These are phyloP conservation scores for Phytomonas sp. DNA, from an alignment of 208 protist genomes.

Conservation along the genomic window DNA sequence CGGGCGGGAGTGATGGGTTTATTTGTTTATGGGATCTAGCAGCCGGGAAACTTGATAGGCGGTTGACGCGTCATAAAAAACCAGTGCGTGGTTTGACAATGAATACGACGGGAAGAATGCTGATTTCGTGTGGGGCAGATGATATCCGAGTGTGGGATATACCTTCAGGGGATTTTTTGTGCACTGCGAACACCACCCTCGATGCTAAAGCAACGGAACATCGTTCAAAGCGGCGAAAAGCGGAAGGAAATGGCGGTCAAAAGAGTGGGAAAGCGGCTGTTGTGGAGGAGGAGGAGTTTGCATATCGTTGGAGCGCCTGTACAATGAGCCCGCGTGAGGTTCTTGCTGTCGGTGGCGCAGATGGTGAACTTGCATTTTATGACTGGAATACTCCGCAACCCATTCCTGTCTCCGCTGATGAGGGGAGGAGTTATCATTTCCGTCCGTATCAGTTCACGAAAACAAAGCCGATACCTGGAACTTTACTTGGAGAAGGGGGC, in stretches of 20 bases:
- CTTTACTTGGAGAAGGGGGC: conserved; percentile 83
- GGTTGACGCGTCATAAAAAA: conserved; percentile 99
- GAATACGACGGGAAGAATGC: conserved; percentile 85
- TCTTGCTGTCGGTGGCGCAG: conserved; percentile 92
- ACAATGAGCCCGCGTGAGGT: conserved; percentile 83
- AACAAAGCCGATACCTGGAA: conserved; percentile 76
- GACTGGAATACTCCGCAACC: conserved; percentile 94
- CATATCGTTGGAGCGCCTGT: conserved; percentile 81
- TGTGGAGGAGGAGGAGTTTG: conserved; percentile 21
- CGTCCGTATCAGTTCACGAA: conserved; percentile 63
- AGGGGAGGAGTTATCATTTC: conserved; percentile 31
- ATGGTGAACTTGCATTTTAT: conserved; percentile 92
- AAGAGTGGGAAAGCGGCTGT: not conserved
- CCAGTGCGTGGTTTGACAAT: conserved; percentile 89
- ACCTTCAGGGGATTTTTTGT: conserved; percentile 92
- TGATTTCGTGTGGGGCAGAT: conserved; percentile 93
- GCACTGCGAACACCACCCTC: conserved; percentile 86
- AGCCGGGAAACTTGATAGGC: conserved; percentile 37
- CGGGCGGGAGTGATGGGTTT: conserved; percentile 90
- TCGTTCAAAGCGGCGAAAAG: not conserved
- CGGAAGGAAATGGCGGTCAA: not conserved
- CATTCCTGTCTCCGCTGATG: not conserved
- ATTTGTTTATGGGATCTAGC: conserved; percentile 92
- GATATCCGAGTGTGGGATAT: conserved; percentile 96
- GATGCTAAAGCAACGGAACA: not conserved